These are phyloP conservation scores for Ulota crispa DNA, from an alignment of 225 moss, liverwort and hornwort genomes.

Conservation along the genomic window DNA sequence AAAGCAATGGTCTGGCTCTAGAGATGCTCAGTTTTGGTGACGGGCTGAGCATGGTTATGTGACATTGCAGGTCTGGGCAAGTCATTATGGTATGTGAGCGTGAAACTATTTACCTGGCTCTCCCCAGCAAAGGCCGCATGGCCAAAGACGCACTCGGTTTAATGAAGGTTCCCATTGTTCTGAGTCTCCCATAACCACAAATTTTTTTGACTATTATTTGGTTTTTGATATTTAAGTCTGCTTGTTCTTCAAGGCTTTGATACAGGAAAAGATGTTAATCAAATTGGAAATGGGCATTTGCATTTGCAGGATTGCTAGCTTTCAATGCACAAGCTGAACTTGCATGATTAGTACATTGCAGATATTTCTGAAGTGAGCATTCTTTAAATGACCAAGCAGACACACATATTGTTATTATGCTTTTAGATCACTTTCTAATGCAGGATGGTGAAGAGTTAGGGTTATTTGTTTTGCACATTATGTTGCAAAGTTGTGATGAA, in stretches of 20 bases:
- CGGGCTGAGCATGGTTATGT: not conserved
- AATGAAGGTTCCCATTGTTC: slow-evolving; percentile 48
- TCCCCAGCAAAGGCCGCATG: slow-evolving; percentile 98
- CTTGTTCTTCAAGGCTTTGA: not conserved
- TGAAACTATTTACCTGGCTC: slow-evolving; percentile 66
- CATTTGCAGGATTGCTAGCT: slow-evolving; percentile 76
- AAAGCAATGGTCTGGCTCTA: too few relatives aligned
- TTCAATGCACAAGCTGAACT: slow-evolving; percentile 83
- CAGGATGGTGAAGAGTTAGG: not conserved
- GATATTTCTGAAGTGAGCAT: slow-evolving; percentile 76
- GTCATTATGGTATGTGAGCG: slow-evolving; percentile 27
- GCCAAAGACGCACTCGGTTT: slow-evolving; percentile 77
- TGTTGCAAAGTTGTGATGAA: not conserved
- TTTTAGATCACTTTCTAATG: too few relatives aligned
- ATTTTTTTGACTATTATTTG: not conserved
- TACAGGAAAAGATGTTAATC: not conserved
- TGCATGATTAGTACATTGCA: slow-evolving; percentile 84
- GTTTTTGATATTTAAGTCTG: not conserved
- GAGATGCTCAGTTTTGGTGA: not conserved
- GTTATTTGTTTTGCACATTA: not conserved
- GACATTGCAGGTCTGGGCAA: slow-evolving; percentile 37
- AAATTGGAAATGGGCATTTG: not conserved
- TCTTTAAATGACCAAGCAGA: not conserved
- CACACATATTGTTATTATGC: too few relatives aligned
- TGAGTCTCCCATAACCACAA: not conserved